Conservation (phyloP, 2,329 filamentous ascomycete species). For the Trichoderma oligosporum region DNA sequence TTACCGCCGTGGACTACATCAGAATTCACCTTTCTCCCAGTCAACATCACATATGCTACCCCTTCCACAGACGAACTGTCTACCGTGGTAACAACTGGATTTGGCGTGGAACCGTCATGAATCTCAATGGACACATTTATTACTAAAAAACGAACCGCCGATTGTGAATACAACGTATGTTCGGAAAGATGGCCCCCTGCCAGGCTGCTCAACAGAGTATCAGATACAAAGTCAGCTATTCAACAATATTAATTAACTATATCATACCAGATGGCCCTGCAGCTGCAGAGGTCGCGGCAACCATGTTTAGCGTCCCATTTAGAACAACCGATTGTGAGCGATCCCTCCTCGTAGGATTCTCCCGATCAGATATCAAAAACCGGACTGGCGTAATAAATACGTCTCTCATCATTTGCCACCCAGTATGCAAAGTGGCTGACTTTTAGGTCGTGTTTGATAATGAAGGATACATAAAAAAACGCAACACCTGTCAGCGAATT, state of each 20-base stretch:
- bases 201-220: neutral
- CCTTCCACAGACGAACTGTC: neutral
- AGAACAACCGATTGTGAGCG: neutral
- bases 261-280: neutral
- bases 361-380: neutral
- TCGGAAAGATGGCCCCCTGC: neutral
- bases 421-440: slow-evolving; percentile 29
- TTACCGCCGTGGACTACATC: slow-evolving; percentile 50
- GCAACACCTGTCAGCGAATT: neutral
- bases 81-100: no score
- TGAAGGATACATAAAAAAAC: slow-evolving; percentile 26
- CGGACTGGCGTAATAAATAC: neutral
- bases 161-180: neutral
- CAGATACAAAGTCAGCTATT: neutral
- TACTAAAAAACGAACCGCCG: neutral
- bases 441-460: slow-evolving; percentile 35
- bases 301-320: neutral
- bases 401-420: slow-evolving; percentile 25
- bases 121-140: neutral
- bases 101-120: slow-evolving; percentile 36
- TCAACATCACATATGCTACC: neutral
- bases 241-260: neutral
- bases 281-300: neutral
- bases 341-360: neutral
- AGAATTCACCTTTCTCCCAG: slow-evolving; percentile 40